A percentile compares a stretch with the other conserved stretches of the same genome.
These are phyloP conservation scores for Chalaropsis ovoidea DNA, from an alignment of 2,329 filamentous ascomycete genomes.

Conservation along the genomic window DNA sequence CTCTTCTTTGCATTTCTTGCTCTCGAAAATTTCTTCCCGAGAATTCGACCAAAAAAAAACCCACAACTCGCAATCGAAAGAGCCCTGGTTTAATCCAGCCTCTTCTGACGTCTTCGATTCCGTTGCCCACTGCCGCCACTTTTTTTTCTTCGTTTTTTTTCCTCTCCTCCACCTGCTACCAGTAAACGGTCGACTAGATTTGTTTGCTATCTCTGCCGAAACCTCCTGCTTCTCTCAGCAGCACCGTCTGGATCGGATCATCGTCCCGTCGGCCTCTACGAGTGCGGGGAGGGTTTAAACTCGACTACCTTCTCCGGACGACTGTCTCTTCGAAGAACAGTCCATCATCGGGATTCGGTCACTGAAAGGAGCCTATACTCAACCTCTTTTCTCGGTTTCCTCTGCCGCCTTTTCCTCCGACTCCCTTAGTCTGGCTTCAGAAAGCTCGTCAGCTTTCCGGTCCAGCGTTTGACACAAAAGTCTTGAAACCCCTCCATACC, in stretches of 20 bases:
- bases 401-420: slow-evolving; percentile 9
- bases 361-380: not conserved
- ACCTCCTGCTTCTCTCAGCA: slow-evolving; percentile 22
- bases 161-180: not conserved
- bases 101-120: slow-evolving; percentile 18
- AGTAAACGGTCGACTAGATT: slow-evolving; percentile 17
- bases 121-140: not conserved
- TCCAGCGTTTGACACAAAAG: not conserved
- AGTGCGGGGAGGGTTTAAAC: slow-evolving; percentile 24
- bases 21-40: slow-evolving; percentile 25
- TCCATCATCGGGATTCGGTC: slow-evolving; percentile 7
- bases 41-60: slow-evolving; percentile 21
- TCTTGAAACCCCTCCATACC: slow-evolving; percentile 13
- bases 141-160: not conserved
- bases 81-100: slow-evolving; percentile 18
- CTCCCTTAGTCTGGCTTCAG: slow-evolving; percentile 1
- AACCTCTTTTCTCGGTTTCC: not conserved
- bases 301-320: slow-evolving; percentile 24
- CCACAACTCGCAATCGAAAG: slow-evolving; percentile 16
- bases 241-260: slow-evolving; percentile 20
- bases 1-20: slow-evolving; percentile 15
- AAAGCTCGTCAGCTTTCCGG: slow-evolving; percentile 8
- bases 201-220: slow-evolving; percentile 16
- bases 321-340: slow-evolving; percentile 17
- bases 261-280: slow-evolving; percentile 22